A percentile compares a stretch with the other conserved stretches of the same genome.
Evolutionary conservation across 345 rosid genomes (phyloP).

Genomic region (Noccaea caerulescens): DNA sequence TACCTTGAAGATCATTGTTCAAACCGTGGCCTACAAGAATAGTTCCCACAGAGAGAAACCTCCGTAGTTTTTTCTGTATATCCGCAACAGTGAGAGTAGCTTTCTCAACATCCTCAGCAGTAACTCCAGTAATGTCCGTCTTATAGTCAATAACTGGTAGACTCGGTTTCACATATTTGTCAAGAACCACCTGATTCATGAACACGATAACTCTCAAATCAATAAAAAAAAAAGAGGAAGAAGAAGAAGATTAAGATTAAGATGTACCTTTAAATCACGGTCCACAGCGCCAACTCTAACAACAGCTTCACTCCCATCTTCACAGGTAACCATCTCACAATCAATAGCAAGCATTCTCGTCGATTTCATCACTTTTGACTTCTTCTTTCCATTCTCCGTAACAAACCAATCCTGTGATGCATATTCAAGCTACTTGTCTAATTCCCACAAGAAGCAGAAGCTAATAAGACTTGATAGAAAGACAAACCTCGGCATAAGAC

Average conservation of each 20-base stretch:
- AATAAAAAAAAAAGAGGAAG: too few species aligned
- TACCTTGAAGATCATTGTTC: constrained; percentile 79
- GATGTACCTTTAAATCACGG: constrained; percentile 63
- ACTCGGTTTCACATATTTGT: constrained; percentile 70
- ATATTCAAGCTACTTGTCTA: neutral
- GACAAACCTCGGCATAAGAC: constrained; percentile 61
- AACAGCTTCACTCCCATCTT: constrained; percentile 88
- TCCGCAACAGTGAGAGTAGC: constrained; percentile 66
- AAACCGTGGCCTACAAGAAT: constrained; percentile 86
- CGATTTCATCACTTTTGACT: constrained; percentile 51
- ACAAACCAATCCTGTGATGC: constrained; percentile 71
- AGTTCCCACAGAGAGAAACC: constrained; percentile 64
- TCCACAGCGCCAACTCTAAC: constrained; percentile 80
- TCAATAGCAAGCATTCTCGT: constrained; percentile 75
- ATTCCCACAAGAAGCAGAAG: neutral
- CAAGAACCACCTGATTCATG: constrained; percentile 69
- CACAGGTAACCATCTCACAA: constrained; percentile 98
- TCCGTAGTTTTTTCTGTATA: constrained; percentile 76
- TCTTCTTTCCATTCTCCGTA: constrained; percentile 51
- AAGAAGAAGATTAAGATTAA: neutral
- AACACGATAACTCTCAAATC: neutral
- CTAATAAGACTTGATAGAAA: constrained; percentile 6
- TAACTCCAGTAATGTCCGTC: constrained; percentile 81
- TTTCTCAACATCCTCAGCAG: constrained; percentile 67
- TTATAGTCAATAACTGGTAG: constrained; percentile 69